Evolutionary conservation across 768 basidiomycete species (phyloP).

Genomic region (Mycena belliarum): DNA sequence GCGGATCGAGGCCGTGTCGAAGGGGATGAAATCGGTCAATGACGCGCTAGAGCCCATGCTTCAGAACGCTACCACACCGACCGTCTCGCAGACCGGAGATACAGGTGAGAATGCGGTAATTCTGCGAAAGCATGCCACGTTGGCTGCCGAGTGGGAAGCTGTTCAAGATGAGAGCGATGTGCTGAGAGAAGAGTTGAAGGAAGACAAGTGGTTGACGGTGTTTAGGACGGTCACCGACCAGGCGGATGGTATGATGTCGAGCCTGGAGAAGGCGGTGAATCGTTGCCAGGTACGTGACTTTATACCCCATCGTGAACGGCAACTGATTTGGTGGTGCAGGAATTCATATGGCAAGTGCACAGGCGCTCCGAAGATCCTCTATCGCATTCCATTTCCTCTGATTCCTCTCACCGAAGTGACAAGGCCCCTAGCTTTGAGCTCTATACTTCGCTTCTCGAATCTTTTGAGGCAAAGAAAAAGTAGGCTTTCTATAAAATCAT

Average conservation of each 20-base stretch:
- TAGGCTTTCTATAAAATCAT: constrained; percentile 34
- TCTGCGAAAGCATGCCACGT: constrained; percentile 71
- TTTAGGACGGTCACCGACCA: constrained; percentile 94
- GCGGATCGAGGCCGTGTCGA: constrained; percentile 69
- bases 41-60: constrained; percentile 65
- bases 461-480: constrained; percentile 90
- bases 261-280: constrained; percentile 89
- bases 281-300: constrained; percentile 73
- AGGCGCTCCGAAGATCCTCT: constrained; percentile 51
- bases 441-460: constrained; percentile 66
- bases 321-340: constrained; percentile 41
- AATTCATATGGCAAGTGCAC: constrained; percentile 85
- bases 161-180: constrained; percentile 80
- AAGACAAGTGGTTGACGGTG: constrained; percentile 95
- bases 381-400: constrained; percentile 43
- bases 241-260: constrained; percentile 97
- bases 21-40: constrained; percentile 69
- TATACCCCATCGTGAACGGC: constrained; percentile 2
- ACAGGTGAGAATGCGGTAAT: constrained; percentile 49
- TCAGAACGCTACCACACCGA: constrained; percentile 49
- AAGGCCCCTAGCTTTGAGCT: constrained; percentile 59
- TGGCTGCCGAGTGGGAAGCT: constrained; percentile 78
- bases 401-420: constrained; percentile 50
- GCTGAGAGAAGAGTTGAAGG: constrained; percentile 88
- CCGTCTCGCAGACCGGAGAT: constrained; percentile 38